Percentiles rank a stretch among this genome's conserved stretches.
phyloP scores from a whole-genome alignment of 1,284 basidiomycete genomes.

The Pseudozyma hubeiensis region DNA sequence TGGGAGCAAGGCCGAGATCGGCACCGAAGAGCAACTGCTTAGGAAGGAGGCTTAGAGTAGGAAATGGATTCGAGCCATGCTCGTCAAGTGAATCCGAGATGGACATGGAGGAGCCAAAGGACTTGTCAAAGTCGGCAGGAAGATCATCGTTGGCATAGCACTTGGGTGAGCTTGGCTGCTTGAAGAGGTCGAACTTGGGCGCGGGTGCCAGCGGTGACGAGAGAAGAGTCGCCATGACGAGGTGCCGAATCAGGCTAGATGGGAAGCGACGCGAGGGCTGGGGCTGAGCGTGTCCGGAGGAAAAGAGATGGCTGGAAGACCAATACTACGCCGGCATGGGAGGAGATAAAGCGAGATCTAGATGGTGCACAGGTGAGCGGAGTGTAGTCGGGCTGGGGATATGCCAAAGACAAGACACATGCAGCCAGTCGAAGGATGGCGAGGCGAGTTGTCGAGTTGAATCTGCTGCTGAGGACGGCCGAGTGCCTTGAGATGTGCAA shows the following conservation, averaged over 20 bases:
- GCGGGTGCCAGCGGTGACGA: constrained; percentile 43
- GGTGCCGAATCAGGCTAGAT: background rate
- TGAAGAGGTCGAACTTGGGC: constrained; percentile 47
- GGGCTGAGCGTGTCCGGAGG: constrained; percentile 1
- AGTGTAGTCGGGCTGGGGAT: background rate
- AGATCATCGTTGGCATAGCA: constrained; percentile 47
- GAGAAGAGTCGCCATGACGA: constrained; percentile 39
- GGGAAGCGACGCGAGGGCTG: background rate
- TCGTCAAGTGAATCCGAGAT: constrained; percentile 62
- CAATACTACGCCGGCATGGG: constrained; percentile 12
- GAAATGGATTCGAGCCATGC: constrained; percentile 18
- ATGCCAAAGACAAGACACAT: background rate
- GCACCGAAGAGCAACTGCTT: constrained; percentile 24
- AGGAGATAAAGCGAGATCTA: background rate
- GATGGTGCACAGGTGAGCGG: background rate
- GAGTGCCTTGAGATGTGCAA: no score
- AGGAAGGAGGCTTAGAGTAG: constrained; percentile 9
- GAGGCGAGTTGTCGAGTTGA: no score
- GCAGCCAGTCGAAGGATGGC: no score
- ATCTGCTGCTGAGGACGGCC: no score
- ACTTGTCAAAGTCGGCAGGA: constrained; percentile 63
- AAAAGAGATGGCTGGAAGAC: background rate
- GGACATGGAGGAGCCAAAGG: constrained; percentile 68
- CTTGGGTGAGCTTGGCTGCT: constrained; percentile 53
- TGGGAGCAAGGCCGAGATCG: constrained; percentile 32